Base-by-base conservation (phyloP, 2,329 filamentous ascomycete genomes). In the Fusarium lateritium region DNA sequence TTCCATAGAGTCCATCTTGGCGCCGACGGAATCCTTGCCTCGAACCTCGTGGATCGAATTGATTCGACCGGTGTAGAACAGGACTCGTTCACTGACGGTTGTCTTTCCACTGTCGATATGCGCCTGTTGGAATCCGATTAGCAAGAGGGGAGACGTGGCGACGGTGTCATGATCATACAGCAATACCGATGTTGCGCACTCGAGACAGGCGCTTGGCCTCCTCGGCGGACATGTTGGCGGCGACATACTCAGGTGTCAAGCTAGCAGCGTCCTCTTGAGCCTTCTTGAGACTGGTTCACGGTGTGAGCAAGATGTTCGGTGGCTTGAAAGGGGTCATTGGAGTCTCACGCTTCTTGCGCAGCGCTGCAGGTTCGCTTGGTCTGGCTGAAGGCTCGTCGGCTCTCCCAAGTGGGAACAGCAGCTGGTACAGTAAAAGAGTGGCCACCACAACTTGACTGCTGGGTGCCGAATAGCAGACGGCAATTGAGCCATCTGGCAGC, bases 1-100 rank as follows among this genome's bases (percentile, higher is more conserved):
- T 75, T 99, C 96, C 96, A 99, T 99, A 26, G 94, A 98, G 84
- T 99, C 96, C 96, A 99, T 99, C 85, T 99, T 99, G 65, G 96
- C 96, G 70, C 96, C 96, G 40, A 98, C 94, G 36, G 92, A 89
- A 86, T 99, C 96, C 78, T 95, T 94, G 62, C 94, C 94, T 76
- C 96, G 89, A 43, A 99, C 96, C 83, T 99, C 96, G 84, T 99
- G 96, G 76, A 99, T 98, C 33, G 93, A 88, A 79, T 97, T 97
- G 83, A 98, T 98, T 78, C 96, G 92, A 71, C 96, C 96, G 56
- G 96, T 98, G 82, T 99, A 99, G 87, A 94, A 99, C 59, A 99
- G 91, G 44, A 99, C 94, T 80, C 96, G 92, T 83, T 99, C 96
- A 58, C 94, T 98, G 67, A 90, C 93, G 38, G 96, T 99, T 36